Evolutionary conservation across 805 yeast genomes (phyloP).

Genomic region (Lipomyces sp.): DNA sequence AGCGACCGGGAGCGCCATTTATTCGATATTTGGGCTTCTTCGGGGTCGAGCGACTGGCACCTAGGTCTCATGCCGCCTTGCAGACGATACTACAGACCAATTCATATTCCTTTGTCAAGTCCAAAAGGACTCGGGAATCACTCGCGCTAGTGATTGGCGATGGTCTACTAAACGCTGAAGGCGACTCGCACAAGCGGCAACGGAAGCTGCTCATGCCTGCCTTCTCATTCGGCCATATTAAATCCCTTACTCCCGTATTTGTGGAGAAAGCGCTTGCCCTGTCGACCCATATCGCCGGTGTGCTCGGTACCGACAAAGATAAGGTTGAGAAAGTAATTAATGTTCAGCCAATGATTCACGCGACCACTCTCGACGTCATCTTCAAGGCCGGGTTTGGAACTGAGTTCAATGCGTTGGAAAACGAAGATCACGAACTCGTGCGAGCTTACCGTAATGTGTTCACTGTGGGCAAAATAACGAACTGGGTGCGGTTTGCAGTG

Average conservation of each 20-base stretch:
- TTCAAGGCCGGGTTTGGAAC: conserved; percentile 32
- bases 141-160: conserved; percentile 21
- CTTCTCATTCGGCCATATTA: conserved; percentile 32
- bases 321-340: conserved; percentile 9
- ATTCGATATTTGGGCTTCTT: conserved; percentile 23
- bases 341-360: conserved; percentile 19
- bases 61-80: conserved; percentile 18
- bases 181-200: conserved; percentile 30
- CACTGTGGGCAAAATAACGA: not conserved
- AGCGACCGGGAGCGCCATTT: conserved; percentile 17
- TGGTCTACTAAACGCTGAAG: conserved; percentile 33
- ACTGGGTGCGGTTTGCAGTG: not conserved
- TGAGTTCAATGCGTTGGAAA: conserved; percentile 26
- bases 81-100: conserved; percentile 27
- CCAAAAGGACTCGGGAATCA: conserved; percentile 8
- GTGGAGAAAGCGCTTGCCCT: conserved; percentile 19
- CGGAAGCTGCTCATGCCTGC: conserved; percentile 27
- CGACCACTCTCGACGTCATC: conserved; percentile 31
- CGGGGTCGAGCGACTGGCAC: conserved; percentile 17
- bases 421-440: conserved; percentile 19
- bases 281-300: conserved; percentile 8
- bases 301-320: conserved; percentile 1
- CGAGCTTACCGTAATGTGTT: conserved; percentile 27
- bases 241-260: conserved; percentile 26
- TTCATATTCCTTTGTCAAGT: conserved; percentile 29